A percentile compares a stretch with the other conserved stretches of the same genome.
These are phyloP conservation scores for Hymenoscyphus occultus DNA, from an alignment of 2,329 filamentous ascomycete species.

Conservation along the genomic window DNA sequence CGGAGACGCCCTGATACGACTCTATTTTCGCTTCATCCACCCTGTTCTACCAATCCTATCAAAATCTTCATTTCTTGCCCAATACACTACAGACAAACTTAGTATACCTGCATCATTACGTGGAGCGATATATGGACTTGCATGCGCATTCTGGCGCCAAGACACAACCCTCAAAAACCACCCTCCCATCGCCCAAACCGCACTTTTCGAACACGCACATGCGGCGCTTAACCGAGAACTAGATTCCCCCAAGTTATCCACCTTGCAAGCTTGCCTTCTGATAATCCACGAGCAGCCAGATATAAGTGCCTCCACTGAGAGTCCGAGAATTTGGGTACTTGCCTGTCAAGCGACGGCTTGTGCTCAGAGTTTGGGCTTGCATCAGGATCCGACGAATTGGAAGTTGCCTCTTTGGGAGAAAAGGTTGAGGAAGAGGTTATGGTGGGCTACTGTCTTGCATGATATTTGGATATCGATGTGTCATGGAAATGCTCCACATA, in stretches of 20 bases:
- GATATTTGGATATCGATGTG: constrained; percentile 47
- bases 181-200: constrained; percentile 42
- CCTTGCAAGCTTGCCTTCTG: constrained; percentile 46
- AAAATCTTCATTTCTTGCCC: constrained; percentile 43
- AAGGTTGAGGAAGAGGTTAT: constrained; percentile 36
- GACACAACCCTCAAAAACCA: constrained; percentile 35
- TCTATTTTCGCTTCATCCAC: constrained; percentile 48
- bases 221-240: constrained; percentile 45
- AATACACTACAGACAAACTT: constrained; percentile 40
- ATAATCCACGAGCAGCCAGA: constrained; percentile 46
- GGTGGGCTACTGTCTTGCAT: constrained; percentile 44
- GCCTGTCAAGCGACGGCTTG: constrained; percentile 44
- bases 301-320: constrained; percentile 46
- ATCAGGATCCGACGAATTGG: constrained; percentile 44
- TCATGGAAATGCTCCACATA: constrained; percentile 47
- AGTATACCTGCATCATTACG: constrained; percentile 45
- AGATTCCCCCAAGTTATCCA: constrained; percentile 46
- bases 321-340: constrained; percentile 45
- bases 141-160: constrained; percentile 42
- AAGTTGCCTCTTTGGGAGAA: constrained; percentile 44
- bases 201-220: constrained; percentile 44
- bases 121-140: constrained; percentile 45
- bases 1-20: constrained; percentile 41
- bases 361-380: constrained; percentile 47
- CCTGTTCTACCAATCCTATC: constrained; percentile 44